A percentile compares a stretch with the other conserved stretches of the same genome.
These are phyloP conservation scores for Xerocomus spinulosus DNA, from an alignment of 768 basidiomycete genomes.

Conservation along the genomic window DNA sequence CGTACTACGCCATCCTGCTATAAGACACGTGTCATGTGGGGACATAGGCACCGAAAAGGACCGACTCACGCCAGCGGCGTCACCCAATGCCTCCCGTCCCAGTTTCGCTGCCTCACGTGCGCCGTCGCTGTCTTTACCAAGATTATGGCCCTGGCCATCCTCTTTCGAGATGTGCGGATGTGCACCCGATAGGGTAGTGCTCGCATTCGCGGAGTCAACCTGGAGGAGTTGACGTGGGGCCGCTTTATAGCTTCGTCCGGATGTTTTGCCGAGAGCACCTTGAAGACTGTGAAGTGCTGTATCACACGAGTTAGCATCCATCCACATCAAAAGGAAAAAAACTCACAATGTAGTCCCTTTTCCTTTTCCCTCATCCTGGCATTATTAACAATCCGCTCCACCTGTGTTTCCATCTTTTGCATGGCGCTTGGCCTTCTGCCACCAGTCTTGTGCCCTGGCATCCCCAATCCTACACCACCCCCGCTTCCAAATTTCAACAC, in stretches of 20 bases:
- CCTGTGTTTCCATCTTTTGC: conserved; percentile 92
- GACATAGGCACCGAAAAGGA: not conserved
- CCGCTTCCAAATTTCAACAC: conserved; percentile 87
- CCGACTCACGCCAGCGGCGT: conserved; percentile 46
- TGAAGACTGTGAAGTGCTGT: conserved; percentile 73
- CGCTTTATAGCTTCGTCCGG: conserved; percentile 89
- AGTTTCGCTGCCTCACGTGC: conserved; percentile 72
- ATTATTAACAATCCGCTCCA: conserved; percentile 92
- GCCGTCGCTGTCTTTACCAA: conserved; percentile 40
- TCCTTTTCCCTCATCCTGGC: conserved; percentile 84
- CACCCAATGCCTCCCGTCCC: conserved; percentile 67
- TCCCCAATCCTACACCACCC: conserved; percentile 73
- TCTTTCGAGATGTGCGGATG: conserved; percentile 52
- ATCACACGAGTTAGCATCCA: conserved; percentile 6
- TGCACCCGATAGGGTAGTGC: conserved; percentile 36
- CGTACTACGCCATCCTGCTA: conserved; percentile 61
- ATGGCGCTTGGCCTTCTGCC: conserved; percentile 77
- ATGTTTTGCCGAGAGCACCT: conserved; percentile 93
- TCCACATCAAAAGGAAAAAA: not conserved
- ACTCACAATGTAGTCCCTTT: conserved; percentile 59
- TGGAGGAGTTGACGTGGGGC: conserved; percentile 96
- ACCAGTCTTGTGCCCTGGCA: conserved; percentile 44
- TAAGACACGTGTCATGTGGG: not conserved
- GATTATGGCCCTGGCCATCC: conserved; percentile 30
- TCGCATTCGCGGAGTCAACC: conserved; percentile 55